Conservation (phyloP, 768 basidiomycete genomes). For the Boletus reticuloceps region DNA sequence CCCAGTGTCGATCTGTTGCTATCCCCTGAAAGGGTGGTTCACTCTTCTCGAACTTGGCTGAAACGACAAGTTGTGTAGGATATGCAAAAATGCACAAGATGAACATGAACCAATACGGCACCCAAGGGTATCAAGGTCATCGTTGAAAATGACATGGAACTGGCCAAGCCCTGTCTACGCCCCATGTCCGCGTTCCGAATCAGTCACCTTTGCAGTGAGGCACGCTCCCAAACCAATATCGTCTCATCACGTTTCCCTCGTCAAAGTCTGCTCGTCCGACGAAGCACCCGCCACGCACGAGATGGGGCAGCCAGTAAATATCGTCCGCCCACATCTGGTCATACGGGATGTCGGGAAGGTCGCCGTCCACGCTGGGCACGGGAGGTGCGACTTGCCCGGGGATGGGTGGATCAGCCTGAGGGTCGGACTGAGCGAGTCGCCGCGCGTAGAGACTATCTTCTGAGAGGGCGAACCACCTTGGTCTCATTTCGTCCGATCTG, state of each 20-base stretch:
- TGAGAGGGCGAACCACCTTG: constrained; percentile 65
- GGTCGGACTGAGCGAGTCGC: not conserved
- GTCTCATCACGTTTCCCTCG: constrained; percentile 76
- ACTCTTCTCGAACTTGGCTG: too few species aligned
- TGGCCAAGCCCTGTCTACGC: too few species aligned
- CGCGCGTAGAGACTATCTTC: constrained; percentile 19
- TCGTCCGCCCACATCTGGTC: constrained; percentile 62
- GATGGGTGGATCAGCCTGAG: not conserved
- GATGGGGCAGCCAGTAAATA: constrained; percentile 62
- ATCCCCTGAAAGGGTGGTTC: too few species aligned
- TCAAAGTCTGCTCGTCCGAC: constrained; percentile 59
- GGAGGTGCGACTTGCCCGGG: too few species aligned
- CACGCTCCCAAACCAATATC: constrained; percentile 72
- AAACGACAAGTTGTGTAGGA: too few species aligned
- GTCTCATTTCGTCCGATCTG: constrained; percentile 88
- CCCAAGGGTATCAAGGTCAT: too few species aligned
- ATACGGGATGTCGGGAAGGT: constrained; percentile 54
- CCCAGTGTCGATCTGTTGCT: too few species aligned
- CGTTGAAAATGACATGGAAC: too few species aligned
- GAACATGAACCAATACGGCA: too few species aligned
- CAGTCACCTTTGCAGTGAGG: not conserved
- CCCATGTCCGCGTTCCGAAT: too few species aligned
- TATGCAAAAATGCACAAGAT: too few species aligned
- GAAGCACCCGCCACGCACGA: constrained; percentile 43
- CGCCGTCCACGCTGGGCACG: not conserved